Conservation (phyloP, 805 yeast species). For the Ogataea nakhonphanomensis region DNA sequence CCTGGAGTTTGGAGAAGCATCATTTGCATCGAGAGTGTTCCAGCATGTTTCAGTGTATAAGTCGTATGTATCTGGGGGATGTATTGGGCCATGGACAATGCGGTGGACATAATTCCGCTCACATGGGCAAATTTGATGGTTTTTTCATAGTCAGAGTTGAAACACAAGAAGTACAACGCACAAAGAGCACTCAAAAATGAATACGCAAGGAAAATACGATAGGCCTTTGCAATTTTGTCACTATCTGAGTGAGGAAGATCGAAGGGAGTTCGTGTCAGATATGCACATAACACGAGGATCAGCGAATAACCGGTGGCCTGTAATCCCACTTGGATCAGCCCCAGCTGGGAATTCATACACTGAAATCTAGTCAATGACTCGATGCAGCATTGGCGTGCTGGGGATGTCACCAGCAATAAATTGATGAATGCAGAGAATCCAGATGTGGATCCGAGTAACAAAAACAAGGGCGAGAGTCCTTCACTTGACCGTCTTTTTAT, state of each 20-base stretch:
- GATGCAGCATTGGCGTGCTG: conserved; percentile 61
- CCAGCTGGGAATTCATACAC: conserved; percentile 64
- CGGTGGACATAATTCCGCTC: conserved; percentile 64
- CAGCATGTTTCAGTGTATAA: conserved; percentile 65
- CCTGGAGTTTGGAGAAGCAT: conserved; percentile 90
- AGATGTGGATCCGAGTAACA: conserved; percentile 67
- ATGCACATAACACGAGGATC: conserved; percentile 54
- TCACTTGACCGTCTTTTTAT: conserved; percentile 59
- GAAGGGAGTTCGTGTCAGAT: conserved; percentile 43
- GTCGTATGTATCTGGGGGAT: conserved; percentile 79
- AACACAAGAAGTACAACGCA: conserved; percentile 31
- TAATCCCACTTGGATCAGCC: conserved; percentile 60
- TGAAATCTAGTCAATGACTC: conserved; percentile 44
- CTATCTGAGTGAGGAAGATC: conserved; percentile 46
- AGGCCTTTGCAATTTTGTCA: conserved; percentile 37
- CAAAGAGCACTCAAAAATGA: conserved; percentile 34
- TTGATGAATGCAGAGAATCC: conserved; percentile 68
- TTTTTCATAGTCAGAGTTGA: conserved; percentile 11
- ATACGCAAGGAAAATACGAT: conserved; percentile 40
- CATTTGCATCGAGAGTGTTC: conserved; percentile 74
- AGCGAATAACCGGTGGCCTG: conserved; percentile 59
- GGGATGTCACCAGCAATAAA: conserved; percentile 55
- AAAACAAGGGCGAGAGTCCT: conserved; percentile 71
- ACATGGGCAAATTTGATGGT: conserved; percentile 46
- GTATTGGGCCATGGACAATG: conserved; percentile 66